These are phyloP conservation scores for Cucumis melo DNA, from an alignment of 306 rosid genomes.

Conservation along the genomic window DNA sequence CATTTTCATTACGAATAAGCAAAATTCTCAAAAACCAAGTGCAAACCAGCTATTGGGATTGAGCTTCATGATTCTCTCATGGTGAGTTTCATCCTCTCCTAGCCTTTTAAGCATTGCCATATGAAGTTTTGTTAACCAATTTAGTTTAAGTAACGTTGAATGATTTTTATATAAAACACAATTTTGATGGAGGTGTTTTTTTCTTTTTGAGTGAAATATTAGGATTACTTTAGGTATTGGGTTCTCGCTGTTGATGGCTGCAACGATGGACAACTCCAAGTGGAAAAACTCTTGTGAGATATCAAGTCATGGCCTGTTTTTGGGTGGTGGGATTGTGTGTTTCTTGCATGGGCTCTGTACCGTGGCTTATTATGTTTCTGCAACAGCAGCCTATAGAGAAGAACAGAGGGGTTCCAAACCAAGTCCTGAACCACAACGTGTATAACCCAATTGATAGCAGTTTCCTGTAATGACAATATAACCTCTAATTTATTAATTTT, in stretches of 20 bases:
- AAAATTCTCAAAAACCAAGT: constrained; percentile 16
- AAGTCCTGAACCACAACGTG: background rate
- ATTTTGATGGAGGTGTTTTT: background rate
- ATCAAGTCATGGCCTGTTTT: constrained; percentile 38
- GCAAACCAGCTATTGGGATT: constrained; percentile 47
- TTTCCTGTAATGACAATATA: background rate
- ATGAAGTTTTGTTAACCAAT: background rate
- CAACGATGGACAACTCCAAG: constrained; percentile 47
- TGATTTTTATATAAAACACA: background rate
- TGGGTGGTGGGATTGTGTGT: constrained; percentile 67
- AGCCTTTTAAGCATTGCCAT: background rate
- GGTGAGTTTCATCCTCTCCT: constrained; percentile 25
- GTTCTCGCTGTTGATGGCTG: constrained; percentile 46
- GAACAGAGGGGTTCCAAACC: constrained; percentile 2
- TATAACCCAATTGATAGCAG: background rate
- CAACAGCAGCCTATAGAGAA: constrained; percentile 31
- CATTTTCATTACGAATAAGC: constrained; percentile 34
- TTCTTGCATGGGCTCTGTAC: constrained; percentile 55
- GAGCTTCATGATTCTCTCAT: constrained; percentile 42
- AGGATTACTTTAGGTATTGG: constrained; percentile 41
- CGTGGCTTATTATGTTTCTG: constrained; percentile 43
- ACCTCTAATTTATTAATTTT: background rate
- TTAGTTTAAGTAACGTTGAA: background rate
- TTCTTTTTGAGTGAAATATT: constrained; percentile 1
- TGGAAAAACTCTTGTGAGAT: constrained; percentile 45